Conservation (phyloP, 2,329 filamentous ascomycete genomes). For the Monosporascus sp. region DNA sequence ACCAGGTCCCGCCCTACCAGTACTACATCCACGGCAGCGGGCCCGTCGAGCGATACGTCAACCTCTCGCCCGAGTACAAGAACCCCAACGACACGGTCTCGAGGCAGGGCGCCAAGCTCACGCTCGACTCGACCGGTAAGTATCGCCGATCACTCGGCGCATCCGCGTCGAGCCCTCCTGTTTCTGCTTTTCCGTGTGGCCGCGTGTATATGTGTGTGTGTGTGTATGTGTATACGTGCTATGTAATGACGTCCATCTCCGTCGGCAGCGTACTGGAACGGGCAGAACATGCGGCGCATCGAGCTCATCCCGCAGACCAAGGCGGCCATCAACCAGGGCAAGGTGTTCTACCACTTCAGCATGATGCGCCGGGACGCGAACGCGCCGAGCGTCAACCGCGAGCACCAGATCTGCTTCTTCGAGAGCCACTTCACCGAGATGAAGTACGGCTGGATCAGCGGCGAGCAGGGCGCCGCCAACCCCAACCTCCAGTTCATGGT, state of each 20-base stretch:
- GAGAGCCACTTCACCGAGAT: conserved; percentile 73
- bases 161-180: too few relatives aligned
- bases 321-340: conserved; percentile 58
- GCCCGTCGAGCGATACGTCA: conserved; percentile 53
- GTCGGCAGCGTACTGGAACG: conserved; percentile 62
- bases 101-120: conserved; percentile 63
- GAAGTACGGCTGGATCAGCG: conserved; percentile 61
- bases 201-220: too few relatives aligned
- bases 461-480: conserved; percentile 39
- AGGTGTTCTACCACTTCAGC: conserved; percentile 68
- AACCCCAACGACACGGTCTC: conserved; percentile 60
- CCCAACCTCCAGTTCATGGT: conserved; percentile 62
- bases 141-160: neutral
- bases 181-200: too few relatives aligned
- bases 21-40: conserved; percentile 69
- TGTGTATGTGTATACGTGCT: too few relatives aligned
- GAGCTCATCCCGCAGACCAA: conserved; percentile 71
- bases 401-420: conserved; percentile 62
- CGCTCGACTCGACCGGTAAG: conserved; percentile 40
- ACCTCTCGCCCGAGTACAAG: conserved; percentile 54
- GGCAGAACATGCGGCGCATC: conserved; percentile 65
- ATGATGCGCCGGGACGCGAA: conserved; percentile 56
- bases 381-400: conserved; percentile 54
- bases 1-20: conserved; percentile 62
- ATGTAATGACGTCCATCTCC: too few relatives aligned